Evolutionary conservation across 352 stramenopile genomes (phyloP), one percentile per base, ranked within the genome.

Genomic region (Sclerospora graminicola): DNA sequence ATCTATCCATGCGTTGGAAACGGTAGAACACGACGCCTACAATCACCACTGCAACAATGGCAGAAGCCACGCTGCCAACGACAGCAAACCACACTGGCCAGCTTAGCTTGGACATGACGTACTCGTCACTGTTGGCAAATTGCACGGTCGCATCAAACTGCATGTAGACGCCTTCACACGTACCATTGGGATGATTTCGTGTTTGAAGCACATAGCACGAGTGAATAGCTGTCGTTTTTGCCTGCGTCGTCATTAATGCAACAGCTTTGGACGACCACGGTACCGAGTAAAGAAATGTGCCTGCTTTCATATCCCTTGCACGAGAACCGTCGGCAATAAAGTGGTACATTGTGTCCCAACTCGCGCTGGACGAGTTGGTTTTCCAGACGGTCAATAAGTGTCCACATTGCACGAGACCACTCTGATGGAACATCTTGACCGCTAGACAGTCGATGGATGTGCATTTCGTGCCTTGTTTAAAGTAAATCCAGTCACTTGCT

Each of bases 281-380:
- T 8, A 68, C 70, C 4, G 55, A 49, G 58, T 79, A 80, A 32
- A 84, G 58, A 44, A 89, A 89, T 10, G 69, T 80, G 11, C 76
- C 77, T 4, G 73, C 51, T 10, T 61, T 71, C 58, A 82, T 72
- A 44, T 88, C 77, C 16, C 53, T 69, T 1, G 46, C 49, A 15
- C 76, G 70, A 7, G 77, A 87, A 19, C 80, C 77, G 20, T 89
- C 73, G n/a, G 79, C 72, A 9, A 92, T 51, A 18, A 89, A 89
- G 47, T 81, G 64, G 42, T 82, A 88, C 20, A 61, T 49, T 4
- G 50, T 52, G 14, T 57, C 50, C 19, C 34, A 9, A 35, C 8
- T 56, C 9, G 28, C 33, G 1, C 29, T 51, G 6, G 60, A 60
- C 7, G 32, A 38, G 16, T 62, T 49, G 11, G 80, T 78, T 43